These are phyloP conservation scores for Helianthus annuus DNA, from an alignment of 129 eudicot genomes.

Conservation along the genomic window HanXRQr2.0-SUNRISE NC_035438.2:56941745-56942244, in stretches of 20 bases:
- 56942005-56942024: neutral
- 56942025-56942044: neutral
- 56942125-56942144: slow-evolving; percentile 89
- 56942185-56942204: slow-evolving; percentile 6
- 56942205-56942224: neutral
- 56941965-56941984: neutral
- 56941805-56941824: neutral
- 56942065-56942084: slow-evolving; percentile 15
- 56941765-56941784: no score
- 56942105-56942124: slow-evolving; percentile 96
- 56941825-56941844: neutral
- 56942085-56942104: slow-evolving; percentile 89
- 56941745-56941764: neutral
- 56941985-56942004: slow-evolving; percentile 2
- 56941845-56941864: slow-evolving; percentile 16
- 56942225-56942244: neutral
- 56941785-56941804: no score
- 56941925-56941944: slow-evolving; percentile 93
- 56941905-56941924: slow-evolving; percentile 89
- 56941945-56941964: slow-evolving; percentile 6
- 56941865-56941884: slow-evolving; percentile 90
- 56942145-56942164: slow-evolving; percentile 79
- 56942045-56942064: neutral
- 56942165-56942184: slow-evolving; percentile 98
- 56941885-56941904: slow-evolving; percentile 78